A percentile compares a stretch with the other conserved stretches of the same genome.
Conservation (phyloP, 768 basidiomycete species). For the Boletus insuetus region DNA sequence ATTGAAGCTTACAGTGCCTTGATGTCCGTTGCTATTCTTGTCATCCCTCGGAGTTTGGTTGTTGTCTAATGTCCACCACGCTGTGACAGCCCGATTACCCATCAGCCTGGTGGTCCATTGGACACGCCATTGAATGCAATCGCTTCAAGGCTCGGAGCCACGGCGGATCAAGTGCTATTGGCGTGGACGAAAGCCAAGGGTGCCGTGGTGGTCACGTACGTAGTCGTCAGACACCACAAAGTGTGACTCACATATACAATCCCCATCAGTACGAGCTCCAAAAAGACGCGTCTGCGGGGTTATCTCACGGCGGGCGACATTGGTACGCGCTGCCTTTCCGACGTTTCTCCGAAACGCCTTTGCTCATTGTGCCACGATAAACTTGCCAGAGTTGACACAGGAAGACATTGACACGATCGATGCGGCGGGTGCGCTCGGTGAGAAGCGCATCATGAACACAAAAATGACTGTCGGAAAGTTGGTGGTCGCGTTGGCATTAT, state of each 20-base stretch:
- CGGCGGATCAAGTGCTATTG: slow-evolving; percentile 65
- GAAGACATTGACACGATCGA: slow-evolving; percentile 58
- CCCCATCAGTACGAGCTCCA: slow-evolving; percentile 55
- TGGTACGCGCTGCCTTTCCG: slow-evolving; percentile 27
- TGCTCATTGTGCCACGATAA: too few relatives aligned
- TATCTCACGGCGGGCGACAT: slow-evolving; percentile 70
- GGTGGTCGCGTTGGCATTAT: neutral
- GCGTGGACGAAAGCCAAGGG: slow-evolving; percentile 75
- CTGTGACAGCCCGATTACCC: slow-evolving; percentile 54
- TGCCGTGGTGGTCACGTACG: slow-evolving; percentile 62
- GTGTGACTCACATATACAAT: neutral
- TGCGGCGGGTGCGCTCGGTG: slow-evolving; percentile 44
- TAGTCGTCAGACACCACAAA: neutral
- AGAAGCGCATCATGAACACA: neutral
- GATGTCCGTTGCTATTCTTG: slow-evolving; percentile 38
- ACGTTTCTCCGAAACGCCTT: too few relatives aligned
- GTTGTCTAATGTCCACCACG: neutral
- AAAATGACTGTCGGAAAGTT: neutral
- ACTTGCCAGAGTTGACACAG: slow-evolving; percentile 41
- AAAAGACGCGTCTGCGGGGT: slow-evolving; percentile 59
- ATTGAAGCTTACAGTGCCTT: slow-evolving; percentile 73
- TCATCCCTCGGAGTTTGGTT: neutral
- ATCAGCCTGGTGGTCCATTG: slow-evolving; percentile 60
- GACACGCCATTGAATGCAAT: slow-evolving; percentile 57
- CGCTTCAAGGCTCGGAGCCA: slow-evolving; percentile 47